Evolutionary conservation across 2,329 filamentous ascomycete genomes (phyloP).

Genomic region (Amauroascus niger): DNA sequence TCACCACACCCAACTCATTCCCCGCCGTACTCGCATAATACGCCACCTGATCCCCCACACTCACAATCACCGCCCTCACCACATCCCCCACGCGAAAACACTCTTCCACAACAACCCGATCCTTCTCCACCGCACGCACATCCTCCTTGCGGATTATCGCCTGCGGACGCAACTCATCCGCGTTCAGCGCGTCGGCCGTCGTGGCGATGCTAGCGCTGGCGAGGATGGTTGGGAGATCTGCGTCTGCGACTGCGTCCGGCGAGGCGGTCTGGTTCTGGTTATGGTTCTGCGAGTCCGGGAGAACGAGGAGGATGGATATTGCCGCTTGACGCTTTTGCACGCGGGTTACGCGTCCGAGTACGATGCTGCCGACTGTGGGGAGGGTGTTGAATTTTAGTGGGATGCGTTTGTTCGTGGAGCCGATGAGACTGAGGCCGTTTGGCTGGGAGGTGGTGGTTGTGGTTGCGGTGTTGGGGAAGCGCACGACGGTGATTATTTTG

Average conservation of each 20-base stretch:
- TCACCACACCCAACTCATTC: slow-evolving; percentile 87
- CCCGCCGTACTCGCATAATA: slow-evolving; percentile 90
- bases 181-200: slow-evolving; percentile 23
- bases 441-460: slow-evolving; percentile 43
- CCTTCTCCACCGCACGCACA: slow-evolving; percentile 89
- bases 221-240: slow-evolving; percentile 29
- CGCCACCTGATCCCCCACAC: slow-evolving; percentile 82
- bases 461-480: slow-evolving; percentile 35
- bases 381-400: slow-evolving; percentile 54
- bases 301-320: slow-evolving; percentile 75
- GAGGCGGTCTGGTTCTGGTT: slow-evolving; percentile 7
- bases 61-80: slow-evolving; percentile 78
- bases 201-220: slow-evolving; percentile 22
- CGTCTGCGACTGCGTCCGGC: slow-evolving; percentile 5
- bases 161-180: slow-evolving; percentile 64
- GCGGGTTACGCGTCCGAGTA: slow-evolving; percentile 76
- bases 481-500: slow-evolving; percentile 22
- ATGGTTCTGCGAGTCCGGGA: slow-evolving; percentile 33
- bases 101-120: slow-evolving; percentile 82
- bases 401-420: slow-evolving; percentile 15
- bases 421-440: slow-evolving; percentile 20
- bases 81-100: slow-evolving; percentile 89
- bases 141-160: slow-evolving; percentile 81
- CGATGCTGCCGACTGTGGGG: slow-evolving; percentile 68
- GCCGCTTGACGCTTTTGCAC: slow-evolving; percentile 77